phyloP scores from a whole-genome alignment of 2,329 filamentous ascomycete genomes.

The Boeremia lycopersici region DNA sequence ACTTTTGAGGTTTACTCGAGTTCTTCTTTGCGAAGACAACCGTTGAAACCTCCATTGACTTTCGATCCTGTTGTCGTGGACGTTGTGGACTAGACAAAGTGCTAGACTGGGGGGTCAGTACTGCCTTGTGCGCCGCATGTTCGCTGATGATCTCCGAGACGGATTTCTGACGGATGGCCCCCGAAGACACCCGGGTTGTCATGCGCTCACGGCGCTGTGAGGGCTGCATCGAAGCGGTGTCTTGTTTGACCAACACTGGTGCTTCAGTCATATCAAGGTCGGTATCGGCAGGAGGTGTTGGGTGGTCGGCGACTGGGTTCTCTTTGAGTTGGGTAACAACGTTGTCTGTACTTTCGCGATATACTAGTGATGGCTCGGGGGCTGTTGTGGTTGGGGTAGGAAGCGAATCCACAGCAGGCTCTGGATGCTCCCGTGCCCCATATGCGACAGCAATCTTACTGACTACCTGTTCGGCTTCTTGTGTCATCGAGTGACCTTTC shows the following conservation, averaged over 20 bases:
- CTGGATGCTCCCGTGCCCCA: constrained; percentile 16
- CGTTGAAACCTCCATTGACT: constrained; percentile 69
- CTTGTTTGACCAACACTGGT: constrained; percentile 16
- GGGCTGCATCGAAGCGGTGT: constrained; percentile 31
- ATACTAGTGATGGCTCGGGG: constrained; percentile 36
- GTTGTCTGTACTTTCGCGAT: constrained; percentile 31
- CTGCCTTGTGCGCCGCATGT: constrained; percentile 54
- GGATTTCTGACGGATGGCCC: constrained; percentile 72
- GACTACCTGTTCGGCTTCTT: constrained; percentile 29
- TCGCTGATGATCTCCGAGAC: constrained; percentile 74
- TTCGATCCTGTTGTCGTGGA: constrained; percentile 42
- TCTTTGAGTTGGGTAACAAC: constrained; percentile 16
- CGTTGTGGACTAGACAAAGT: constrained; percentile 36
- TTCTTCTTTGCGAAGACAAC: constrained; percentile 77
- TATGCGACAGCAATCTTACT: constrained; percentile 14
- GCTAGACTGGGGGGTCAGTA: constrained; percentile 48
- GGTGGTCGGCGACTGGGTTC: constrained; percentile 32
- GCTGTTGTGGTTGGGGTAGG: constrained; percentile 45
- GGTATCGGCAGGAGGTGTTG: constrained; percentile 44
- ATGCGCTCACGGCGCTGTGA: constrained; percentile 57
- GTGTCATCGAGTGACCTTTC: constrained; percentile 30
- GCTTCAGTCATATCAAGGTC: constrained; percentile 44
- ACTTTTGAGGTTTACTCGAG: constrained; percentile 32
- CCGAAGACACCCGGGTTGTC: constrained; percentile 72
- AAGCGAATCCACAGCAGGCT: constrained; percentile 40